Evolutionary conservation across 768 basidiomycete species (phyloP), one percentile per base, ranked within the genome.

Genomic region (Chalciporus piperatus): DNA sequence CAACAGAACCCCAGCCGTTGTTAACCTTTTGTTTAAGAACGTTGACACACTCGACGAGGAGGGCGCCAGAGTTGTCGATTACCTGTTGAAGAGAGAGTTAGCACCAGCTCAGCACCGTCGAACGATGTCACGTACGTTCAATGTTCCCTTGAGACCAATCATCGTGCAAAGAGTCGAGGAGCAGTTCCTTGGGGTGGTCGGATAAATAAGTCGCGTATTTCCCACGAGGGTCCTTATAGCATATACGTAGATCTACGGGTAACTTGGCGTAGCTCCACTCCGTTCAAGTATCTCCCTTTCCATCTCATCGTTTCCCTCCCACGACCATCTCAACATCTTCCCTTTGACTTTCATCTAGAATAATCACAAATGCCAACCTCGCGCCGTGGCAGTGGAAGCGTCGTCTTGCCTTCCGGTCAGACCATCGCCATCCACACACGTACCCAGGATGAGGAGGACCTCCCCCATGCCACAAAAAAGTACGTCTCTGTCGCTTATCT

Each of bases 41-140:
- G 70, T 98, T 97, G 67, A 98, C 92, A 65, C 94, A 97, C 76
- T 98, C 96, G 38, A 94, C 86, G 55, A 96, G 74, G 56, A 98
- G 78, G 7, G 92, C 95, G 28, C 96, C 96, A 6, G 96, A 94
- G 71, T 98, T 98, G 77, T 98, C 96, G 69, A 98, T 97, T 58
- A 92, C 86, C 91, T 93, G 50, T 32, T n/a, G 14, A 30, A 27
- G 6, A 8, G 13, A 14, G 54, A 11, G 48, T 57, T 23, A 32
- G 13, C n/a, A 7, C 55, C 35, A 30, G 11, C 45, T 39, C 32
- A 20, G 16, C 25, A 8, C 17, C 19, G 37, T 38, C 4, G 22
- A 44, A 33, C 22, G 16, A 32, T 40, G 14, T 20, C 23, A 70
- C 82, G 49, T 59, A 91, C 92, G 73, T 92, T 94, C 53, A 98